phyloP scores from a whole-genome alignment of 1,139 yeast genomes.

The Magnusiomyces suaveolens region DNA sequence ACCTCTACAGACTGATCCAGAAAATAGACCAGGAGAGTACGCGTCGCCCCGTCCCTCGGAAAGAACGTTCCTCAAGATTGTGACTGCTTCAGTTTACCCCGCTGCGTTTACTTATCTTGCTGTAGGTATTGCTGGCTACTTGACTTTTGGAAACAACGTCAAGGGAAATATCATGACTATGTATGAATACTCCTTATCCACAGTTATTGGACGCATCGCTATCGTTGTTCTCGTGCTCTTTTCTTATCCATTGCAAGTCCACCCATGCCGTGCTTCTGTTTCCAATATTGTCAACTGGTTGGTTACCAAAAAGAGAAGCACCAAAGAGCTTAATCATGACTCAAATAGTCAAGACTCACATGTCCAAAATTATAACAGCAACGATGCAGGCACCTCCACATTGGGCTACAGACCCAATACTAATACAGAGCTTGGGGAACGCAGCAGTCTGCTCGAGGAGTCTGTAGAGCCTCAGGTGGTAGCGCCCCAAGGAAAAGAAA shows the following conservation, averaged over 20 bases:
- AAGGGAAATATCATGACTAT: conserved; percentile 72
- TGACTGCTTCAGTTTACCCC: conserved; percentile 46
- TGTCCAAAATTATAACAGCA: neutral
- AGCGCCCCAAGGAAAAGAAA: neutral
- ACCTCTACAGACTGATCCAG: neutral
- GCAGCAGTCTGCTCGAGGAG: neutral
- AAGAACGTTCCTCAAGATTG: conserved; percentile 33
- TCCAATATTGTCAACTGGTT: conserved; percentile 63
- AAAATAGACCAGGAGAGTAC: neutral
- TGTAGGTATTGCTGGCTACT: conserved; percentile 77
- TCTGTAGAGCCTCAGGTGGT: neutral
- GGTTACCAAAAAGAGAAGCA: conserved; percentile 2
- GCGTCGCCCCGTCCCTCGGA: neutral
- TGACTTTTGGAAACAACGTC: conserved; percentile 72
- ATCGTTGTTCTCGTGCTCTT: conserved; percentile 75
- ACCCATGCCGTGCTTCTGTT: conserved; percentile 80
- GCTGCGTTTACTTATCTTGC: conserved; percentile 51
- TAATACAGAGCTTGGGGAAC: neutral
- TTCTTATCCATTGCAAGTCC: conserved; percentile 86
- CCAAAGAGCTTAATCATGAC: neutral
- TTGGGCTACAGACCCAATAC: no score
- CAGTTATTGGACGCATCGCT: conserved; percentile 61
- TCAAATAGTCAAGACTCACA: neutral
- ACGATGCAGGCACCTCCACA: neutral
- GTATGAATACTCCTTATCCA: conserved; percentile 39